Evolutionary conservation across 768 basidiomycete species (phyloP), one percentile per base, ranked within the genome.

Genomic region (Solioccasus polychromus): DNA sequence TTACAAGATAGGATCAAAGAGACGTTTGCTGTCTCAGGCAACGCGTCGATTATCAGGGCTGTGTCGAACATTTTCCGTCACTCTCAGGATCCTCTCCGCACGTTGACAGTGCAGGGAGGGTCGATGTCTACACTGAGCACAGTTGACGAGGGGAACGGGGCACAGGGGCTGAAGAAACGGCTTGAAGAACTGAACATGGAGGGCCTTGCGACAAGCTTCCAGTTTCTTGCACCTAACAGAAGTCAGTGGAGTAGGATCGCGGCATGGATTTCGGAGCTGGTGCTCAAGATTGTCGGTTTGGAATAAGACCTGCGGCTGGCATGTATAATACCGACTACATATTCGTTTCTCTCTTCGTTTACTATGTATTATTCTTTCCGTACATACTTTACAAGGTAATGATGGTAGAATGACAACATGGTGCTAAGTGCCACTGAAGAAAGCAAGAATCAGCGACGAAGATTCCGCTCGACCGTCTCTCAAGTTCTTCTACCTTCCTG

Each of bases 41-140:
- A 88, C 51, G 72, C 87, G 10, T 69, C 71, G 2, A 83, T 91
- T 55, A 79, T 91, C 47, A 75, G 75, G 31, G 76, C 82, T 10
- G 83, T 82, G 23, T 85, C 88, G n/a, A 82, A 74, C 48, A 79
- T 92, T 43, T 89, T 88, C 72, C 78, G 82, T 15, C 72, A 85
- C 24, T 77, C 85, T 8, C 70, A 84, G 49, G 85, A 87, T 47
- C 62, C 72, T 41, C 62, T 65, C 35, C 73, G 68, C 42, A 60
- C 60, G n/a, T 62, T 66, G 15, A 56, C 68, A 15, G 65, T 71
- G 28, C 73, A 73, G 22, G 58, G 65, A 4, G 76, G 72, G 11
- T 88, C 89, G 4, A 70, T 76, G 36, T 82, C 85, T 18, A 85
- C 84, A 1, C 66, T 89, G 36, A 77, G 72, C 51, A 81, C 78